These are phyloP conservation scores for Alternaria infectoria DNA, from an alignment of 2,329 filamentous ascomycete genomes.

Conservation along the genomic window DNA sequence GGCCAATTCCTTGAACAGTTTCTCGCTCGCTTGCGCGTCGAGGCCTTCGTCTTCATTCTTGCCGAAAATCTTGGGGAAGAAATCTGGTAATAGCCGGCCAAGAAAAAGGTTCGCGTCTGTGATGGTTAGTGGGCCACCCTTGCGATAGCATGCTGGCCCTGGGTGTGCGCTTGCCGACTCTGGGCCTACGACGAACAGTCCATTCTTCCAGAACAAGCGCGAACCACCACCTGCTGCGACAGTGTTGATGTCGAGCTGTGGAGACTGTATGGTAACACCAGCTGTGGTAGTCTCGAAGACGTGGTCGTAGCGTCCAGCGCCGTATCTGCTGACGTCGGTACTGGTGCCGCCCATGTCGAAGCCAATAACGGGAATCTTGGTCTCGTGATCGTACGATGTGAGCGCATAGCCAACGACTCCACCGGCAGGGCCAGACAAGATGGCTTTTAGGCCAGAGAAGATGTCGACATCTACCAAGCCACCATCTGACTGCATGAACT, in stretches of 20 bases:
- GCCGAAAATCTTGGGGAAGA: slow-evolving; percentile 95
- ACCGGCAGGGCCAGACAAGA: slow-evolving; percentile 88
- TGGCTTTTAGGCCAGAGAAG: slow-evolving; percentile 84
- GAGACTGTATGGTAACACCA: slow-evolving; percentile 91
- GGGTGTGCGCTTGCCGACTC: slow-evolving; percentile 89
- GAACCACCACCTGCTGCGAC: slow-evolving; percentile 90
- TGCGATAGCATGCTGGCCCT: slow-evolving; percentile 88
- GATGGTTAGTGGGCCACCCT: slow-evolving; percentile 87
- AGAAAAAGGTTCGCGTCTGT: slow-evolving; percentile 91
- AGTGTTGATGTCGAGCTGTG: slow-evolving; percentile 93
- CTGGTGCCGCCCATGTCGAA: slow-evolving; percentile 97
- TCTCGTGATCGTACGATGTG: slow-evolving; percentile 84
- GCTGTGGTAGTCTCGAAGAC: slow-evolving; percentile 94
- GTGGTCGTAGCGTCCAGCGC: slow-evolving; percentile 85
- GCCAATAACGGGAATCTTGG: slow-evolving; percentile 84
- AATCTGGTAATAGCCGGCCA: slow-evolving; percentile 82
- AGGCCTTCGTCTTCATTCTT: slow-evolving; percentile 83
- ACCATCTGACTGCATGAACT: slow-evolving; percentile 94
- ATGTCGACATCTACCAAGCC: slow-evolving; percentile 73
- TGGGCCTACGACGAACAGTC: slow-evolving; percentile 87
- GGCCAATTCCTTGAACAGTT: slow-evolving; percentile 76
- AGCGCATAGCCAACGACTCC: slow-evolving; percentile 92
- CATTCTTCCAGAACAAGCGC: slow-evolving; percentile 84
- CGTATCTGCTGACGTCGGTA: slow-evolving; percentile 89
- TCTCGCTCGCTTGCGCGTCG: slow-evolving; percentile 76